Evolutionary conservation across 495 filamentous ascomycete genomes (phyloP), one percentile per base, ranked within the genome.

Genomic region (Pseudevernia furfuracea): DNA sequence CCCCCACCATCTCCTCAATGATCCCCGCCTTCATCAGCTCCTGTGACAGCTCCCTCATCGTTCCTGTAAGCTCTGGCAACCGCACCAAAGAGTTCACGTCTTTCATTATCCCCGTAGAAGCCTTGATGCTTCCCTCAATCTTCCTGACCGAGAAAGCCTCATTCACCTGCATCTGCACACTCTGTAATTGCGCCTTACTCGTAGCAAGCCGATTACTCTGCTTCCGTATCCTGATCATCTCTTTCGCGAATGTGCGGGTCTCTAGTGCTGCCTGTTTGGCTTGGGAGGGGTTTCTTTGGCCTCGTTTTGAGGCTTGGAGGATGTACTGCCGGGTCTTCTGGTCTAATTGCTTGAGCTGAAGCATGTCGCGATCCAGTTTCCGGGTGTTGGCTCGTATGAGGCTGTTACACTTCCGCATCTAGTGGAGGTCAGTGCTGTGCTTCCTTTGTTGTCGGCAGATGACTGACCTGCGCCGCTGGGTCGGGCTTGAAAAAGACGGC

Each of bases 91-190:
- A 82, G 74, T 98, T 98, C 57, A 98, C 92, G 74, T 97, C 92
- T 74, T 91, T 91, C 94, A 98, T 97, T 67, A 98, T 92, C 23
- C 89, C 89, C 17, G 93, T 93, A 63, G 84, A 88, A 58, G 89
- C 89, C 61, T 85, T 81, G 67, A 98, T 90, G 73, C 85, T 91
- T 49, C 95, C 95, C 79, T 97, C 93, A 68, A 97, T 97, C 80
- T 96, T 96, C 67, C 92, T 86, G 71, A 96, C 87, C 8, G 90
- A 89, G 72, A 97, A 98, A 3, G 95, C 93, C 76, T 97, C 93
- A 71, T 89, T 91, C 67, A 98, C 95, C 75, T 97, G 95, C 95
- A 97, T 96, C 69, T 92, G 87, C 62, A 98, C 95, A 72, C 87
- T 91, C 76, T 89, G 87, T 23, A 98, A 83, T 77, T 97, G 94